These are phyloP conservation scores for Talaromyces proteolyticus DNA, from an alignment of 495 filamentous ascomycete genomes.

Conservation along the genomic window DNA sequence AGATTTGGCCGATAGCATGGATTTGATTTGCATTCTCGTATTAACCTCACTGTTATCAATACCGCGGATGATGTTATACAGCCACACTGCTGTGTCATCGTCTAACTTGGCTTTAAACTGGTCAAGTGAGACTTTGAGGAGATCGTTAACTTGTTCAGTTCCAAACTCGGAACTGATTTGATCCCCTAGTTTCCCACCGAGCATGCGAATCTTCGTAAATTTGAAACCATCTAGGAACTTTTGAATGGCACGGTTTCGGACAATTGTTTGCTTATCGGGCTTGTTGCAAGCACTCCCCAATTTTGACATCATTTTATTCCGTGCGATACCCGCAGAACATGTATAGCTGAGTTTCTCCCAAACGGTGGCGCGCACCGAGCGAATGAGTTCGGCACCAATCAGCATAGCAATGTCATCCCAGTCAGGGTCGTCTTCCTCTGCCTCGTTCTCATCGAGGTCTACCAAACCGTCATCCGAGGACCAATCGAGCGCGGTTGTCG, in stretches of 20 bases:
- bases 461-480: slow-evolving; percentile 65
- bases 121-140: slow-evolving; percentile 66
- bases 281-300: slow-evolving; percentile 87
- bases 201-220: slow-evolving; percentile 92
- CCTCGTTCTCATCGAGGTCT: slow-evolving; percentile 64
- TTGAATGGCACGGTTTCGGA: slow-evolving; percentile 75
- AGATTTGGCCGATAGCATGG: slow-evolving; percentile 96
- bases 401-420: slow-evolving; percentile 94
- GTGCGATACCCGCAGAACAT: slow-evolving; percentile 80
- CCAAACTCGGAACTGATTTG: slow-evolving; percentile 70
- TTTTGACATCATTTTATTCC: slow-evolving; percentile 95
- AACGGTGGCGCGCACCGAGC: slow-evolving; percentile 63
- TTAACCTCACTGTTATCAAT: slow-evolving; percentile 86
- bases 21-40: slow-evolving; percentile 87
- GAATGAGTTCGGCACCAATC: slow-evolving; percentile 82
- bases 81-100: slow-evolving; percentile 82
- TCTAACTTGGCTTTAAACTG: slow-evolving; percentile 75
- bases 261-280: slow-evolving; percentile 86
- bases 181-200: slow-evolving; percentile 94
- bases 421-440: slow-evolving; percentile 76
- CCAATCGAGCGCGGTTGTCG: slow-evolving; percentile 76
- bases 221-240: slow-evolving; percentile 81
- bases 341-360: slow-evolving; percentile 72
- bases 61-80: slow-evolving; percentile 81
- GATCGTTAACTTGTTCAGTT: slow-evolving; percentile 73